phyloP scores from a whole-genome alignment of 257 asterid genomes.

The Primulina tabacum region DNA sequence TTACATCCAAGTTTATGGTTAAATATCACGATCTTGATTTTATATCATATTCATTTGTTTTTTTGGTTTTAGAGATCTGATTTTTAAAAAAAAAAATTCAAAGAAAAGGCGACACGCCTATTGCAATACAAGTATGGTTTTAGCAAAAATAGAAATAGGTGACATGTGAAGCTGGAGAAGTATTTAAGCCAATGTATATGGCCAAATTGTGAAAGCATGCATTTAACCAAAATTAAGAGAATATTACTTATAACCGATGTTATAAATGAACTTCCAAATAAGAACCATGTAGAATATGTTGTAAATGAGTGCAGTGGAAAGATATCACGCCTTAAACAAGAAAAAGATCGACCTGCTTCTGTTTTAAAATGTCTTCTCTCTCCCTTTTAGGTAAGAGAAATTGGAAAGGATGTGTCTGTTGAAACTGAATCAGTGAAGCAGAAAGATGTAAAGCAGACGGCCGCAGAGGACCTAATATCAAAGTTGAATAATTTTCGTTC shows the following conservation, averaged over 20 bases:
- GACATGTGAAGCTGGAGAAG: no score
- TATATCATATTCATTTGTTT: neutral
- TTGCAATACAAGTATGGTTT: neutral
- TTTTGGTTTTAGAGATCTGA: neutral
- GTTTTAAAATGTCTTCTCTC: neutral
- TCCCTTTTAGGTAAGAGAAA: constrained; percentile 67
- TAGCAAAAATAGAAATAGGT: neutral
- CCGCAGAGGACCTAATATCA: constrained; percentile 75
- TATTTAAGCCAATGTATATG: neutral
- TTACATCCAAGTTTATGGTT: neutral
- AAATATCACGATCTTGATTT: neutral
- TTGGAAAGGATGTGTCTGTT: constrained; percentile 45
- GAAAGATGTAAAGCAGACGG: constrained; percentile 69
- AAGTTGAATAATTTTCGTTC: constrained; percentile 75
- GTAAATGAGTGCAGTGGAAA: neutral
- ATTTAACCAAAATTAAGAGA: neutral
- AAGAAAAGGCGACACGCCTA: neutral
- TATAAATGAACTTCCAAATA: no score
- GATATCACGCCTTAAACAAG: neutral
- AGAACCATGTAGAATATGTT: neutral
- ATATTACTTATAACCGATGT: neutral
- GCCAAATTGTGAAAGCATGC: neutral
- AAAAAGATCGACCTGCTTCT: neutral
- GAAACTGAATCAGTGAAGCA: constrained; percentile 49
- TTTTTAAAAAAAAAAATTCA: neutral